Conservation (phyloP, 352 stramenopile species). For the Globisporangium abappressorium region DNA sequence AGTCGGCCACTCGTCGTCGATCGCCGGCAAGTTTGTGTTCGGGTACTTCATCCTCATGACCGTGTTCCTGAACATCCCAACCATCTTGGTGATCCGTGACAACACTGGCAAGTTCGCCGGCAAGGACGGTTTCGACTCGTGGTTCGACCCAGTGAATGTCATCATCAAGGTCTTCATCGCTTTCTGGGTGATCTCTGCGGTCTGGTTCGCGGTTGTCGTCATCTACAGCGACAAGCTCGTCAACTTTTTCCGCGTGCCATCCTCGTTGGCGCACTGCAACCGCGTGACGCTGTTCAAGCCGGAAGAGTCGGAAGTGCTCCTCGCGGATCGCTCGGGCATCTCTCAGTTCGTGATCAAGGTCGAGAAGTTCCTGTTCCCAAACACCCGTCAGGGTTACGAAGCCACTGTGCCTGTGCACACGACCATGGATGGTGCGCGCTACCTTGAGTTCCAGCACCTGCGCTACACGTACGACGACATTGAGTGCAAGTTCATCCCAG, state of each 20-base stretch:
- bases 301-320: conserved; percentile 52
- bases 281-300: conserved; percentile 62
- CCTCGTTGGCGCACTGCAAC: conserved; percentile 37
- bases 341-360: conserved; percentile 50
- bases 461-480: conserved; percentile 55
- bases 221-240: conserved; percentile 37
- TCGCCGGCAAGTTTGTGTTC: conserved; percentile 41
- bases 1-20: conserved; percentile 44
- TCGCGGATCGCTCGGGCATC: conserved; percentile 55
- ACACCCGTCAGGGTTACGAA: conserved; percentile 41
- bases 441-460: conserved; percentile 61
- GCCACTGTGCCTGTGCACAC: conserved; percentile 46
- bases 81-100: conserved; percentile 53
- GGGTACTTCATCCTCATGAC: conserved; percentile 60
- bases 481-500: conserved; percentile 45
- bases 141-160: conserved; percentile 50
- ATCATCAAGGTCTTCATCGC: conserved; percentile 66
- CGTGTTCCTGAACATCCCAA: conserved; percentile 48
- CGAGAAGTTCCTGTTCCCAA: conserved; percentile 43
- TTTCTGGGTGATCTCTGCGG: conserved; percentile 46
- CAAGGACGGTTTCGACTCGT: conserved; percentile 31
- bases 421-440: conserved; percentile 35
- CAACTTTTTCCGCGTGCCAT: conserved; percentile 64
- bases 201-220: conserved; percentile 54
- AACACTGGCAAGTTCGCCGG: conserved; percentile 52